A percentile compares a stretch with the other conserved stretches of the same genome.
Evolutionary conservation across 2,329 filamentous ascomycete genomes (phyloP).

Genomic region (Colletotrichum sp.): DNA sequence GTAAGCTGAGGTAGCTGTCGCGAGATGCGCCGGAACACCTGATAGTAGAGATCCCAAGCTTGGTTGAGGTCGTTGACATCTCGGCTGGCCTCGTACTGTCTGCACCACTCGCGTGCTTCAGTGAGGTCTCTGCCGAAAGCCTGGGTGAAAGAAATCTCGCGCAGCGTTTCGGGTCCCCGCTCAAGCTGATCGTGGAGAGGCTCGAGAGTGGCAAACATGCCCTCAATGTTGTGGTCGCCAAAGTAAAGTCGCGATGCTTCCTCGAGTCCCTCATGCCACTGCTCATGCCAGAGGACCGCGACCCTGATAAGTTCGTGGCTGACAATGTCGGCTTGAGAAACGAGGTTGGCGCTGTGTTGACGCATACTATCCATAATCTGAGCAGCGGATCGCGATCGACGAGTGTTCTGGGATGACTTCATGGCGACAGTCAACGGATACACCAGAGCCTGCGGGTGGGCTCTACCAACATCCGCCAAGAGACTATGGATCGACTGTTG

Average conservation of each 20-base stretch:
- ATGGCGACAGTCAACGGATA: constrained; percentile 98
- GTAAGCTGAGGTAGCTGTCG: constrained; percentile 93
- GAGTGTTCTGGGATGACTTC: constrained; percentile 85
- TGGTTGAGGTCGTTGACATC: constrained; percentile 96
- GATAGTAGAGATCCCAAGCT: constrained; percentile 99
- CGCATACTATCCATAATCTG: constrained; percentile 99
- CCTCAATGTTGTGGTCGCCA: constrained; percentile 95
- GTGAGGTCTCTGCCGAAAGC: constrained; percentile 95
- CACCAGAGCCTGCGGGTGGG: constrained; percentile 94
- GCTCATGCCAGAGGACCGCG: constrained; percentile 96
- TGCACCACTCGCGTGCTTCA: constrained; percentile 95
- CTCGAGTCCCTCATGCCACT: constrained; percentile 97
- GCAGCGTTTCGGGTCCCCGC: constrained; percentile 86
- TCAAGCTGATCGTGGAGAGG: constrained; percentile 93
- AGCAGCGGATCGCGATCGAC: constrained; percentile 84
- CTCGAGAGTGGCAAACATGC: constrained; percentile 91
- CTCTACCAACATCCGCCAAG: constrained; percentile 88
- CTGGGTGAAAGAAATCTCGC: constrained; percentile 97
- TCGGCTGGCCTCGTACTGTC: constrained; percentile 85
- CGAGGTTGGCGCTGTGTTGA: constrained; percentile 88
- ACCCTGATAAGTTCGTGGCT: constrained; percentile 97
- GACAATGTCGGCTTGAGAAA: constrained; percentile 93
- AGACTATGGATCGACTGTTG: constrained; percentile 91
- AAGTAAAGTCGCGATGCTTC: constrained; percentile 97
- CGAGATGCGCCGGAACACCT: constrained; percentile 95